Percentiles rank a stretch among this genome's conserved stretches.
Conservation (phyloP, 2,329 filamentous ascomycete genomes). For the Aspergillus ruber region DNA sequence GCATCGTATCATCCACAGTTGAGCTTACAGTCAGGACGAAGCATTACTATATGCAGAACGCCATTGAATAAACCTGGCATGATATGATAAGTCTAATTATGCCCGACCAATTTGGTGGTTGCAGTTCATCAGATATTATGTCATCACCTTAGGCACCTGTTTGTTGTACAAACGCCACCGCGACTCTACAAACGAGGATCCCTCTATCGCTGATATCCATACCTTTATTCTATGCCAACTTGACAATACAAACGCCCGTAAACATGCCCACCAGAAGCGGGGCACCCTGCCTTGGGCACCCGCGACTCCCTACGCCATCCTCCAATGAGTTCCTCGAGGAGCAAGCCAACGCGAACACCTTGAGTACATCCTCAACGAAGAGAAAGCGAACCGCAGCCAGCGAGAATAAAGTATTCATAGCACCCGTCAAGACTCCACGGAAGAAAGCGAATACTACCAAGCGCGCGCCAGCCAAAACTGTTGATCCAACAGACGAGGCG, state of each 20-base stretch:
- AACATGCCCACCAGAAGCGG: too few species aligned
- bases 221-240: background rate
- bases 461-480: constrained; percentile 4
- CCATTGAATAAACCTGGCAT: too few species aligned
- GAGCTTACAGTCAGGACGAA: too few species aligned
- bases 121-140: too few species aligned
- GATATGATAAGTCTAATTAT: too few species aligned
- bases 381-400: background rate
- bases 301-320: background rate
- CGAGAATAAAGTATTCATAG: background rate
- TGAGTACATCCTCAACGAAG: background rate
- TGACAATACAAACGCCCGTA: background rate
- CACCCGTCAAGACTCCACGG: constrained; percentile 5
- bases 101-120: too few species aligned
- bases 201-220: background rate
- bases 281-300: background rate
- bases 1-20: too few species aligned
- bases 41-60: too few species aligned
- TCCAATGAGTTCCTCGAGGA: background rate
- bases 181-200: too few species aligned
- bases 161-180: too few species aligned
- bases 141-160: too few species aligned
- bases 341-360: too few species aligned
- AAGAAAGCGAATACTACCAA: background rate
- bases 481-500: constrained; percentile 12